phyloP scores from a whole-genome alignment of 2,329 filamentous ascomycete species.

The Aspergillus fumigatiaffinis region DNA sequence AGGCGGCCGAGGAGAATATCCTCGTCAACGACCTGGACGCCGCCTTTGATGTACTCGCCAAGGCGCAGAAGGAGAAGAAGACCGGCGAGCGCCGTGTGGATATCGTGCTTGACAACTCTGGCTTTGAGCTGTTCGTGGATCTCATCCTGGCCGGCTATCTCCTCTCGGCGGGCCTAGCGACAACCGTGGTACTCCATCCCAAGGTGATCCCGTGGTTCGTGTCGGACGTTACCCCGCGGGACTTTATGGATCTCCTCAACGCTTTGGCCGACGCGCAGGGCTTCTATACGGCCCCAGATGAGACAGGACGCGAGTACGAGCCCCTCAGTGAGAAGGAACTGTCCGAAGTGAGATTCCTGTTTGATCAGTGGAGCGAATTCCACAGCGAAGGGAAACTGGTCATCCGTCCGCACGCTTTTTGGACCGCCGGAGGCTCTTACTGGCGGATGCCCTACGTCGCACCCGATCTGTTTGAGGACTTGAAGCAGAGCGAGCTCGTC shows the following conservation, averaged over 20 bases:
- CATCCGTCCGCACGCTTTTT: constrained; percentile 81
- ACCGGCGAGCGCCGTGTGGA: constrained; percentile 72
- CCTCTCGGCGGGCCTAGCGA: constrained; percentile 78
- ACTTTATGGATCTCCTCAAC: constrained; percentile 78
- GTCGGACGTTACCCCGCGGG: constrained; percentile 82
- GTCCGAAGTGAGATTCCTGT: constrained; percentile 68
- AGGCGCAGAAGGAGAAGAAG: constrained; percentile 60
- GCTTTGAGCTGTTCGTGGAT: constrained; percentile 96
- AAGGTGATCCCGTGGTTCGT: constrained; percentile 99
- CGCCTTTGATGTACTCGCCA: constrained; percentile 66
- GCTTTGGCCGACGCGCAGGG: constrained; percentile 70
- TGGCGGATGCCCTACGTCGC: constrained; percentile 76
- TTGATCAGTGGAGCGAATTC: constrained; percentile 72
- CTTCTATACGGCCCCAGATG: constrained; percentile 77
- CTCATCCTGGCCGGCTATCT: constrained; percentile 88
- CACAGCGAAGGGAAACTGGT: constrained; percentile 81
- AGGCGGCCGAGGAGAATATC: constrained; percentile 86
- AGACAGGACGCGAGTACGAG: constrained; percentile 53
- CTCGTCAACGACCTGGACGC: constrained; percentile 76
- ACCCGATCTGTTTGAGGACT: constrained; percentile 66
- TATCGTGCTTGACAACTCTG: constrained; percentile 94
- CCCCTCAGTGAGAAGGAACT: constrained; percentile 66
- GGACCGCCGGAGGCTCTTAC: constrained; percentile 83
- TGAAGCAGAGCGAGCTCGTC: constrained; percentile 79
- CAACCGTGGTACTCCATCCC: constrained; percentile 80